Conservation (phyloP, 2,329 filamentous ascomycete species). For the Hypoxylon rubiginosum region DNA sequence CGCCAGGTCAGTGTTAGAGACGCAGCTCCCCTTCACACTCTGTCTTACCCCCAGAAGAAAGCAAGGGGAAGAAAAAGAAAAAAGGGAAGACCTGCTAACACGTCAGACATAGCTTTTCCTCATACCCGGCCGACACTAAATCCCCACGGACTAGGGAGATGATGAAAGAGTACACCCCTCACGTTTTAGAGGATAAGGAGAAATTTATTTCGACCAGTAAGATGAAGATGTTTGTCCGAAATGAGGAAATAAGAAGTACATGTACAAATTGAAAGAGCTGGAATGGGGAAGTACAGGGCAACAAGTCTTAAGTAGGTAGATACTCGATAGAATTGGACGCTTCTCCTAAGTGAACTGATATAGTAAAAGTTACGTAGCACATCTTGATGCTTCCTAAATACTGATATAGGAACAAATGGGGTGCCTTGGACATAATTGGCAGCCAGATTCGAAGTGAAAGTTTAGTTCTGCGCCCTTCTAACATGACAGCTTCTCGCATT, state of each 20-base stretch:
- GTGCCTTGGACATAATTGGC: no score
- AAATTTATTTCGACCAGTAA: neutral
- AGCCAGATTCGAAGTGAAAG: no score
- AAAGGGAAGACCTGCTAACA: neutral
- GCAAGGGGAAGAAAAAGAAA: no score
- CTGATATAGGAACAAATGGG: no score
- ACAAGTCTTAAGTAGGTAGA: no score
- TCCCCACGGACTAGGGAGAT: conserved; percentile 26
- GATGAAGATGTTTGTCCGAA: neutral
- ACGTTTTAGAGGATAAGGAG: neutral
- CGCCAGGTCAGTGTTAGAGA: no score
- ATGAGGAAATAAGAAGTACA: neutral
- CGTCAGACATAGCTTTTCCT: neutral
- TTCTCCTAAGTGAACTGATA: neutral
- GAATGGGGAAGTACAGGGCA: no score
- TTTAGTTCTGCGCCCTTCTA: no score
- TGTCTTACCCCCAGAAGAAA: no score
- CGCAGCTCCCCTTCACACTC: no score
- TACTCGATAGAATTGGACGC: neutral
- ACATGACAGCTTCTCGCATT: no score
- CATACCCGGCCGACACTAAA: conserved; percentile 12
- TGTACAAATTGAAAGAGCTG: neutral
- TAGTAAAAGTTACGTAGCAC: neutral
- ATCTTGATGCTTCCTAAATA: no score
- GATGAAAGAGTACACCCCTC: conserved; percentile 24